Evolutionary conservation across 2,329 filamentous ascomycete species (phyloP).

Genomic region (Penicillium sp.): DNA sequence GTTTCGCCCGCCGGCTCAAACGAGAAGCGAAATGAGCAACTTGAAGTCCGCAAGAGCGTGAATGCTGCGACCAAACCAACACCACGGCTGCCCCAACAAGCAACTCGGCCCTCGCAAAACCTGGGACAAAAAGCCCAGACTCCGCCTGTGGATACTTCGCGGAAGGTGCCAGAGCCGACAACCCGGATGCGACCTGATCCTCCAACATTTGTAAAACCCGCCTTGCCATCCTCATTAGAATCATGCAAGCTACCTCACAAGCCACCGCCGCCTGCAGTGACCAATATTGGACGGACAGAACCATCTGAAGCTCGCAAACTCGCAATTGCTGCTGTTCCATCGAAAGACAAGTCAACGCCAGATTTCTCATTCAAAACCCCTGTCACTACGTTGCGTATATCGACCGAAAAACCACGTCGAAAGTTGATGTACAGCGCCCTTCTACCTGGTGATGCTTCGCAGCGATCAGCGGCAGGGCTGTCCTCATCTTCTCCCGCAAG

Average conservation of each 20-base stretch:
- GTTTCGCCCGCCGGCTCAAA: background rate
- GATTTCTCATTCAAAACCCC: constrained; percentile 10
- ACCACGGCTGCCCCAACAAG: background rate
- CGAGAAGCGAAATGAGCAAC: background rate
- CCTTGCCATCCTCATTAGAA: background rate
- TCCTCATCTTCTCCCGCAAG: constrained; percentile 8
- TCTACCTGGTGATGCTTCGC: constrained; percentile 26
- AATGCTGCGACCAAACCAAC: background rate
- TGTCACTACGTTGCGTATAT: constrained; percentile 34
- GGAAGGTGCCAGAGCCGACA: background rate
- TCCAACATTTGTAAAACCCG: background rate
- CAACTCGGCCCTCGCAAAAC: background rate
- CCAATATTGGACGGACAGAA: background rate
- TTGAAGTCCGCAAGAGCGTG: background rate
- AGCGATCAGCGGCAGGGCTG: constrained; percentile 11
- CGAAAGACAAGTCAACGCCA: background rate
- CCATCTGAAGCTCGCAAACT: background rate
- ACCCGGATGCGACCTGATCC: background rate
- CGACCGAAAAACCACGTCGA: constrained; percentile 39
- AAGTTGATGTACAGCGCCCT: constrained; percentile 48
- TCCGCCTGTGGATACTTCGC: background rate
- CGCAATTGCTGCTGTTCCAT: background rate
- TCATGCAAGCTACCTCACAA: background rate
- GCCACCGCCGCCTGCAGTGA: background rate
- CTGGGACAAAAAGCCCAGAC: background rate